Percentiles rank a stretch among this genome's conserved stretches.
Evolutionary conservation across 139 green algal species (phyloP).

Genomic region (Micractinium conductrix): DNA sequence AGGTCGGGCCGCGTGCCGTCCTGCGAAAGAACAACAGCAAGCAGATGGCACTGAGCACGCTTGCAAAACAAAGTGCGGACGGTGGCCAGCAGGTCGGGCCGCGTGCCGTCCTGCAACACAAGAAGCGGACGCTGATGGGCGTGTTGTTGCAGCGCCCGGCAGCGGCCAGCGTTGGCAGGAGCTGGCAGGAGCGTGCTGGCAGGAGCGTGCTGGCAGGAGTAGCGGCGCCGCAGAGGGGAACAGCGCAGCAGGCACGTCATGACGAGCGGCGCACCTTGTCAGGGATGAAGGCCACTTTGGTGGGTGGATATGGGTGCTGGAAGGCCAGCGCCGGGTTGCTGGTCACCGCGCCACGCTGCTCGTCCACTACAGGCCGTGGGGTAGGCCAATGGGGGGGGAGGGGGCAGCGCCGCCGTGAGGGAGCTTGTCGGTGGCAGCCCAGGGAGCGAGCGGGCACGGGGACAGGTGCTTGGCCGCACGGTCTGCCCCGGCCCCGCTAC

Average conservation of each 20-base stretch:
- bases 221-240: too few relatives aligned
- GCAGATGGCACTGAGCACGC: conserved; percentile 90
- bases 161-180: too few relatives aligned
- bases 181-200: too few relatives aligned
- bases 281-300: conserved; percentile 94
- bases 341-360: conserved; percentile 75
- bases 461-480: too few relatives aligned
- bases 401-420: not conserved
- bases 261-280: conserved; percentile 18
- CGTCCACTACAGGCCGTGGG: conserved; percentile 72
- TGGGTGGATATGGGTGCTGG: conserved; percentile 92
- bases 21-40: not conserved
- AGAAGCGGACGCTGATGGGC: too few relatives aligned
- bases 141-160: too few relatives aligned
- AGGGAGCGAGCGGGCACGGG: too few relatives aligned
- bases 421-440: too few relatives aligned
- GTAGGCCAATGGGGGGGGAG: not conserved
- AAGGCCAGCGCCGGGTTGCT: conserved; percentile 76
- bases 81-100: conserved; percentile 90
- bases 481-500: too few relatives aligned
- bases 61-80: conserved; percentile 81
- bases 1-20: conserved; percentile 79
- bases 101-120: conserved; percentile 50
- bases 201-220: too few relatives aligned
- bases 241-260: too few relatives aligned